Conservation (phyloP, 164 flowering plant genomes). For the Santalum album region DNA sequence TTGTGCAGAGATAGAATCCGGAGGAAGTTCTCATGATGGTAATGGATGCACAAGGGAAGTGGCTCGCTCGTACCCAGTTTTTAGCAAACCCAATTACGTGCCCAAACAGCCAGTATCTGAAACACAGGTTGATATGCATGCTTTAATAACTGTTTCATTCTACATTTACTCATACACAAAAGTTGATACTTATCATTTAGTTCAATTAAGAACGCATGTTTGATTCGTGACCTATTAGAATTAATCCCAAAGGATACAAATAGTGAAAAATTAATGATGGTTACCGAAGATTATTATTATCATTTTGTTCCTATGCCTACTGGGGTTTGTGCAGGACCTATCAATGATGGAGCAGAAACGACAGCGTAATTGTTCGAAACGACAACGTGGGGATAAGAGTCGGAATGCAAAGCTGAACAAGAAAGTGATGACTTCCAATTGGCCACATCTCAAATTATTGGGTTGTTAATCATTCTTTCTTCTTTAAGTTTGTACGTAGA, state of each 20-base stretch:
- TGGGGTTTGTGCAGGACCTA: background rate
- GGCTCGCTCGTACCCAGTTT: conserved; percentile 11
- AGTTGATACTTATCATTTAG: no score
- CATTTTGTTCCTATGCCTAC: background rate
- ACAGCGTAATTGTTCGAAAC: conserved; percentile 3
- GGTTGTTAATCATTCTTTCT: conserved; percentile 15
- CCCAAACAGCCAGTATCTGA: conserved; percentile 3
- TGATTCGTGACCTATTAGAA: no score
- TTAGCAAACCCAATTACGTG: conserved; percentile 3
- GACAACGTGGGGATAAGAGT: conserved; percentile 5
- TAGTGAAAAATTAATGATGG: no score
- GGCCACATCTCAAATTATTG: conserved; percentile 17
- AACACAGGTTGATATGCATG: conserved; percentile 8
- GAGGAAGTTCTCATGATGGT: conserved; percentile 8
- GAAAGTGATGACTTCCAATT: conserved; percentile 9
- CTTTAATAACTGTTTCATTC: no score
- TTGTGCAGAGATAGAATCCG: conserved; percentile 8
- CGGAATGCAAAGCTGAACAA: conserved; percentile 6
- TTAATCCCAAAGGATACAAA: no score
- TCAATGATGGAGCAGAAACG: no score
- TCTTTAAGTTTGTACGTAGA: no score
- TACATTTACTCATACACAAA: no score
- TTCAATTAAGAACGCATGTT: no score
- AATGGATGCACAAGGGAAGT: conserved; percentile 11
- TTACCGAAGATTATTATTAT: no score